phyloP scores from a whole-genome alignment of 202 grass and related monocot species.

The Setaria viridis region DNA sequence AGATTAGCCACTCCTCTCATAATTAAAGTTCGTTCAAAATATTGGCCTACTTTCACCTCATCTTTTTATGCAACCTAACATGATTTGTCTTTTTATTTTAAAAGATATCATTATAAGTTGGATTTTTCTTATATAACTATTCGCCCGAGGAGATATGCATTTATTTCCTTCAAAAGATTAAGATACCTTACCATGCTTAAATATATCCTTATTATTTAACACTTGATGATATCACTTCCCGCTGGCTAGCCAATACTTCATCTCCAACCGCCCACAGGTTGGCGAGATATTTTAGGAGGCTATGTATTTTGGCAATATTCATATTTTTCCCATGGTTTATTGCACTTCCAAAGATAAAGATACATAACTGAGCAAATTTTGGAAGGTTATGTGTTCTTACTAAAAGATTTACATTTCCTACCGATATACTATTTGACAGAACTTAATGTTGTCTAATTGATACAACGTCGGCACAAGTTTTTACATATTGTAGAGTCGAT shows the following conservation, averaged over 20 bases:
- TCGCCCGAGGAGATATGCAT: background rate
- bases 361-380: background rate
- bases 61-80: background rate
- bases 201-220: background rate
- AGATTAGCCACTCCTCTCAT: background rate
- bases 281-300: background rate
- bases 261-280: background rate
- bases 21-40: background rate
- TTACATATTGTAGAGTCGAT: background rate
- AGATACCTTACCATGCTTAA: background rate
- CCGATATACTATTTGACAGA: background rate
- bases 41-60: background rate
- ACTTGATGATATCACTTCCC: background rate
- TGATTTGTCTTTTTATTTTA: background rate
- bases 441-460: background rate
- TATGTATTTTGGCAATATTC: background rate
- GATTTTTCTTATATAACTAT: background rate
- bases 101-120: background rate
- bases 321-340: background rate
- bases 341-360: background rate
- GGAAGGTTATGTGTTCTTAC: background rate
- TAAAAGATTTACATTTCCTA: background rate
- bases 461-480: background rate
- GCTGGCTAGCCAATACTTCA: background rate
- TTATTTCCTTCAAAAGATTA: background rate